Evolutionary conservation across 768 basidiomycete species (phyloP).

Genomic region (Naganishia vishniacii): DNA sequence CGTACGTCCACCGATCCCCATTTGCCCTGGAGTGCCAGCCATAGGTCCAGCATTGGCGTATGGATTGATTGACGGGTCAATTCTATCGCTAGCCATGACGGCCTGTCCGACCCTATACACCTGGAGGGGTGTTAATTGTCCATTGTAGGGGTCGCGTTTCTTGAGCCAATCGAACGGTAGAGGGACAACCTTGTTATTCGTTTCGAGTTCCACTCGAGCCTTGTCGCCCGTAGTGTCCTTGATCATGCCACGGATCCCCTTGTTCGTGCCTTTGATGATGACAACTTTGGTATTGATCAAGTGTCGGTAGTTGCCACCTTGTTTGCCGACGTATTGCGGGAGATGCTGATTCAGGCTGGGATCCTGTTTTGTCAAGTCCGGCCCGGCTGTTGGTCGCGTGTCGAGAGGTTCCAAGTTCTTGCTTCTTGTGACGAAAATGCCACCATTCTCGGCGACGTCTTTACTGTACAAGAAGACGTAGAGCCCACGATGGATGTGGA

Average conservation of each 20-base stretch:
- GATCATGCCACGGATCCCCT: constrained; percentile 84
- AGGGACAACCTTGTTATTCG: constrained; percentile 81
- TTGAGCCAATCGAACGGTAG: constrained; percentile 75
- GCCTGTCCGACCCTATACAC: background rate
- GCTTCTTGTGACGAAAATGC: constrained; percentile 76
- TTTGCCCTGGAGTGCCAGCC: constrained; percentile 10
- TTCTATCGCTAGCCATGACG: constrained; percentile 25
- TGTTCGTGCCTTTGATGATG: constrained; percentile 79
- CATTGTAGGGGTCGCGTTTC: constrained; percentile 52
- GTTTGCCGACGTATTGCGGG: constrained; percentile 36
- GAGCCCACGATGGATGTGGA: constrained; percentile 90
- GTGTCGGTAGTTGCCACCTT: constrained; percentile 58
- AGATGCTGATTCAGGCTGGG: constrained; percentile 56
- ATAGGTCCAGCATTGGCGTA: constrained; percentile 21
- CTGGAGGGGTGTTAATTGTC: background rate
- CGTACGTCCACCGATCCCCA: constrained; percentile 35
- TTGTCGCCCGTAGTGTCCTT: constrained; percentile 86
- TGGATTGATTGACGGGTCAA: constrained; percentile 17
- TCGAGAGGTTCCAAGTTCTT: constrained; percentile 30
- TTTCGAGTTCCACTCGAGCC: constrained; percentile 82
- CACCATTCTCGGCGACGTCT: constrained; percentile 81
- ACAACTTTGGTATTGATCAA: constrained; percentile 73
- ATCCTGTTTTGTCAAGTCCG: constrained; percentile 88
- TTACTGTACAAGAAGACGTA: constrained; percentile 92
- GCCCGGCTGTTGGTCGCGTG: constrained; percentile 51